Percentiles rank a stretch among this genome's conserved stretches.
phyloP scores from a whole-genome alignment of 192 early-diverging fungal species.

The Entomortierella lignicola region DNA sequence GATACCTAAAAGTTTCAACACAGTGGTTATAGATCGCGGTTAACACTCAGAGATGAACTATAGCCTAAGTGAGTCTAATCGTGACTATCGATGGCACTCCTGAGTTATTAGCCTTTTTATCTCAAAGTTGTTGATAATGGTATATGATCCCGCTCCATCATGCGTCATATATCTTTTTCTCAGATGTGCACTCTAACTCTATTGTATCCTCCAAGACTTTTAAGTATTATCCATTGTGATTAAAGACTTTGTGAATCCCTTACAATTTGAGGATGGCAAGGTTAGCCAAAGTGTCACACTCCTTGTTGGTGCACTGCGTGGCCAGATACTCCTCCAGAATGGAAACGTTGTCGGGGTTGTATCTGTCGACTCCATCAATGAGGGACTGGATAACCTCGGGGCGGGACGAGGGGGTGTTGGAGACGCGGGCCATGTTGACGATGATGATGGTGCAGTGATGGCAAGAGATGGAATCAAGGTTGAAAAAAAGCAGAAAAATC shows the following conservation, averaged over 20 bases:
- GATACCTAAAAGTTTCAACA: slow-evolving; percentile 67
- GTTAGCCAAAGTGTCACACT: slow-evolving; percentile 92
- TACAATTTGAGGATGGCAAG: slow-evolving; percentile 92
- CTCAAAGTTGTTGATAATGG: background rate
- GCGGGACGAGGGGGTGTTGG: slow-evolving; percentile 61
- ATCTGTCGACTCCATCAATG: slow-evolving; percentile 85
- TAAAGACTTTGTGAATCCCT: background rate
- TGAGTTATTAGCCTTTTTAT: too few species aligned
- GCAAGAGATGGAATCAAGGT: slow-evolving; percentile 16
- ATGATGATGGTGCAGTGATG: slow-evolving; percentile 11
- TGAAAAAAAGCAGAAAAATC: slow-evolving; percentile 14
- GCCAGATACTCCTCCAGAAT: slow-evolving; percentile 87
- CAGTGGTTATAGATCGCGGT: too few species aligned
- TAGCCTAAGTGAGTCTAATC: background rate
- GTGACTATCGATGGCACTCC: too few species aligned
- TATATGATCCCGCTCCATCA: too few species aligned
- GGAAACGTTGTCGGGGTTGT: slow-evolving; percentile 91
- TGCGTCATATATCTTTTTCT: too few species aligned
- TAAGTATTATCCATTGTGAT: too few species aligned
- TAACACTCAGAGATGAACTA: background rate
- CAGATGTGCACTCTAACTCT: too few species aligned
- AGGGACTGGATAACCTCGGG: slow-evolving; percentile 81
- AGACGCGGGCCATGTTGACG: slow-evolving; percentile 49
- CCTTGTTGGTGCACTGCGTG: slow-evolving; percentile 80
- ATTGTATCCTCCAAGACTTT: too few species aligned